phyloP scores from a whole-genome alignment of 1,284 basidiomycete genomes.

The Ganoderma lucidum region DNA sequence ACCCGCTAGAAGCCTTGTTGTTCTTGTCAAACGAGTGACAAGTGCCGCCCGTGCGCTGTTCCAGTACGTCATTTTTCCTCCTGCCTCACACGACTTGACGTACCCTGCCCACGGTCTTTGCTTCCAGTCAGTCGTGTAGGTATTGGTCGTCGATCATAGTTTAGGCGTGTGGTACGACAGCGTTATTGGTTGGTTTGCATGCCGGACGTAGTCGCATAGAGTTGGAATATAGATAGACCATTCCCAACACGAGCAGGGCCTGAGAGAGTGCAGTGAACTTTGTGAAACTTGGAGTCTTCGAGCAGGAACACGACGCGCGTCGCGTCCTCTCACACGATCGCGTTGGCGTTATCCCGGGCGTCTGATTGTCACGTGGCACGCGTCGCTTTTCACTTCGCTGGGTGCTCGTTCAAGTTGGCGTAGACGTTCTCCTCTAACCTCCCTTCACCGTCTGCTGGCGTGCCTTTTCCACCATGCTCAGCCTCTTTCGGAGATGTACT shows the following conservation, averaged over 20 bases:
- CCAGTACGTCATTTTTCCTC: conserved; percentile 20
- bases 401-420: conserved; percentile 13
- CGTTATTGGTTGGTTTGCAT: neutral
- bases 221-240: neutral
- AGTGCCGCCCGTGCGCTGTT: conserved; percentile 15
- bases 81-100: conserved; percentile 20
- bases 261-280: conserved; percentile 1
- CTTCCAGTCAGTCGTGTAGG: neutral
- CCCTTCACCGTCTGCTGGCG: conserved; percentile 9
- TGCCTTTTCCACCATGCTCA: conserved; percentile 35
- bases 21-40: conserved; percentile 26
- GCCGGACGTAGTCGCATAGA: neutral
- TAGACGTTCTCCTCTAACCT: neutral
- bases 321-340: conserved; percentile 10
- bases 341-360: conserved; percentile 11
- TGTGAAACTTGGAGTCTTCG: neutral
- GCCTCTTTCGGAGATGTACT: conserved; percentile 38
- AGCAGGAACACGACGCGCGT: conserved; percentile 11
- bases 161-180: neutral
- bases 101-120: conserved; percentile 5
- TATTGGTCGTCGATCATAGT: neutral
- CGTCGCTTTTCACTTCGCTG: conserved; percentile 21
- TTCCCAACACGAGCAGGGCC: neutral
- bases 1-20: conserved; percentile 27
- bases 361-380: conserved; percentile 25